Conservation (phyloP, 163 green algal genomes). For the Scenedesmus sp. region DNA sequence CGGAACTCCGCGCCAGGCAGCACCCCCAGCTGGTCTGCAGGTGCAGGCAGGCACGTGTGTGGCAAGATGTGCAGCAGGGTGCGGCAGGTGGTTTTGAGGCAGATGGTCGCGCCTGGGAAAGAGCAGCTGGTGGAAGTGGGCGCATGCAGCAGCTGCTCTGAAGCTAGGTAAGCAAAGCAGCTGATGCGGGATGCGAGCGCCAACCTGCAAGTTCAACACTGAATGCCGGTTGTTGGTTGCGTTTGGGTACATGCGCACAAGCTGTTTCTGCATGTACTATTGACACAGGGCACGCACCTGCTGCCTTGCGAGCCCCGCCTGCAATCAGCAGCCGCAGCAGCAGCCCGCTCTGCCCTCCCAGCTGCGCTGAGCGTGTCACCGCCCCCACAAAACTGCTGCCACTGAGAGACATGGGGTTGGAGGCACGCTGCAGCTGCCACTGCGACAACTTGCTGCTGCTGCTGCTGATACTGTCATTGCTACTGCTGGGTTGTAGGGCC, state of each 20-base stretch:
- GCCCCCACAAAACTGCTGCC: constrained; percentile 68
- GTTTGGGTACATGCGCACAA: not conserved
- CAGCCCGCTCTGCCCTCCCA: constrained; percentile 80
- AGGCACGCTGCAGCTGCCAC: not conserved
- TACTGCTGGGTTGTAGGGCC: not conserved
- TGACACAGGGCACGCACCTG: constrained; percentile 38
- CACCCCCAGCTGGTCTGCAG: constrained; percentile 54
- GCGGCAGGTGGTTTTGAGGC: not conserved
- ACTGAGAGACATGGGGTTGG: constrained; percentile 60
- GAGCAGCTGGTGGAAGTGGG: not conserved
- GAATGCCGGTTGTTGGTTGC: too few relatives aligned
- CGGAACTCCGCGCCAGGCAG: constrained; percentile 76
- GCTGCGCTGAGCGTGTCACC: constrained; percentile 67
- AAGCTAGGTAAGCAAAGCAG: too few relatives aligned
- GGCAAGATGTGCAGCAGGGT: not conserved
- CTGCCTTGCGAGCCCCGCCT: constrained; percentile 46
- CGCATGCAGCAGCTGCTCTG: not conserved
- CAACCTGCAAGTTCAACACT: too few relatives aligned
- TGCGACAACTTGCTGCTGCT: constrained; percentile 24
- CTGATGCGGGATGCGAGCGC: too few relatives aligned
- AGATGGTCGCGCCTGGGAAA: not conserved
- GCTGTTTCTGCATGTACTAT: not conserved
- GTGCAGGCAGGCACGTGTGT: not conserved
- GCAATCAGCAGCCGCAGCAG: constrained; percentile 80
- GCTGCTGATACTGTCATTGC: constrained; percentile 25